Base-by-base conservation (phyloP, 148 eudicot genomes). In the Drosera capensis region DNA sequence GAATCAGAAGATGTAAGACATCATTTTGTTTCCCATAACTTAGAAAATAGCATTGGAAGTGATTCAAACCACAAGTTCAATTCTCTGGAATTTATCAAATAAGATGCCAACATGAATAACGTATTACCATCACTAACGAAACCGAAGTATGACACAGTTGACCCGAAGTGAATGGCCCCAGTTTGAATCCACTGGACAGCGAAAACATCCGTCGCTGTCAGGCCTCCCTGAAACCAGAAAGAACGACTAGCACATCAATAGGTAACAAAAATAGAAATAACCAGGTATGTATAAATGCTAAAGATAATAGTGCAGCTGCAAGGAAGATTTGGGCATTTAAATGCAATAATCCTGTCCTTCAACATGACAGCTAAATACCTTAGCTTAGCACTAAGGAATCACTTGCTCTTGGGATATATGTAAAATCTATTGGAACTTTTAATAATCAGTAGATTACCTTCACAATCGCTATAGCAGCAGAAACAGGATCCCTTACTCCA, bases 201-300 rank as follows among this genome's bases (percentile, higher is more conserved):
- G 65, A 86, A 86, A 68, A 86, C 96, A 74, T 86, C 96, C 26
- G 80, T 79, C 24, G 96, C 82, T 11, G 96, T 82, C 48, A 82
- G 94, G 38, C 96, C 96, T 42, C 96, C 96, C 96, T 86, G 72
- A 43, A 67, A 66, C 55, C 45, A 57, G 51, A 24, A 55, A 65
- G 48, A 48, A 11, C 31, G 11, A 6, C 38, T 15, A 1, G n/a
- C 38, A 0, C 13, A 1, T 34, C 13, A 28, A 28, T 28, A 5
- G 11, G 31, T 28, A 11, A 28, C 31, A 28, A 28, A 6, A 5
- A 11, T 28, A 28, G 11, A 11, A 5, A 11, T 11, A 11, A 28
- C 5, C 31, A 0, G 31, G 31, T 11, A 5, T 5, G 31, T 28
- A 28, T 28, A 28, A 6, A 28, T 11, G 11, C 31, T 6, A 28